Evolutionary conservation across 2,329 filamentous ascomycete genomes (phyloP).

Genomic region (Elsinoe necatrix): DNA sequence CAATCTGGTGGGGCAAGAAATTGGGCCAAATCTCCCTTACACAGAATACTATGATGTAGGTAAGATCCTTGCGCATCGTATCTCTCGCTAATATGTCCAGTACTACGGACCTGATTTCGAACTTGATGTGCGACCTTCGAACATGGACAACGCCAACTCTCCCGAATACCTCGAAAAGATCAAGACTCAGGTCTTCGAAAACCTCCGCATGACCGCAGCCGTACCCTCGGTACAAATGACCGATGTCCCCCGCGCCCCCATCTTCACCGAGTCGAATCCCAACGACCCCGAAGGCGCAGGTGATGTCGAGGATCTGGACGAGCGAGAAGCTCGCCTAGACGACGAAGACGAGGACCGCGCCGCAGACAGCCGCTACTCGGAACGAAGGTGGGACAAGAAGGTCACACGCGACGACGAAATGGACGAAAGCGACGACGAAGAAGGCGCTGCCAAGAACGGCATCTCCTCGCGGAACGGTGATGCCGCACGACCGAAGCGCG

Average conservation of each 20-base stretch:
- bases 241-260: slow-evolving; percentile 51
- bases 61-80: not conserved
- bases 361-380: slow-evolving; percentile 71
- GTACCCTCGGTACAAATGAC: slow-evolving; percentile 56
- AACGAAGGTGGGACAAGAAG: slow-evolving; percentile 73
- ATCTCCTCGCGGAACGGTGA: slow-evolving; percentile 45
- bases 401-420: slow-evolving; percentile 67
- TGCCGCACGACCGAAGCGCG: slow-evolving; percentile 38
- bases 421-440: slow-evolving; percentile 84
- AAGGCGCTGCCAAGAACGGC: slow-evolving; percentile 64
- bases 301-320: slow-evolving; percentile 51
- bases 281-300: slow-evolving; percentile 25
- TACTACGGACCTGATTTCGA: slow-evolving; percentile 65
- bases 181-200: slow-evolving; percentile 56
- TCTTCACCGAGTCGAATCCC: slow-evolving; percentile 24
- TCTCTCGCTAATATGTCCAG: slow-evolving; percentile 30
- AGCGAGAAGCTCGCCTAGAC: slow-evolving; percentile 56
- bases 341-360: slow-evolving; percentile 76
- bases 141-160: slow-evolving; percentile 65
- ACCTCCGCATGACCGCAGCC: slow-evolving; percentile 54
- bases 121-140: slow-evolving; percentile 59
- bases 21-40: slow-evolving; percentile 77
- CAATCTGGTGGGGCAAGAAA: slow-evolving; percentile 71
- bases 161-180: slow-evolving; percentile 62
- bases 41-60: slow-evolving; percentile 83